Evolutionary conservation across 192 early-diverging fungal species (phyloP).

Genomic region (Coemansia erecta): DNA sequence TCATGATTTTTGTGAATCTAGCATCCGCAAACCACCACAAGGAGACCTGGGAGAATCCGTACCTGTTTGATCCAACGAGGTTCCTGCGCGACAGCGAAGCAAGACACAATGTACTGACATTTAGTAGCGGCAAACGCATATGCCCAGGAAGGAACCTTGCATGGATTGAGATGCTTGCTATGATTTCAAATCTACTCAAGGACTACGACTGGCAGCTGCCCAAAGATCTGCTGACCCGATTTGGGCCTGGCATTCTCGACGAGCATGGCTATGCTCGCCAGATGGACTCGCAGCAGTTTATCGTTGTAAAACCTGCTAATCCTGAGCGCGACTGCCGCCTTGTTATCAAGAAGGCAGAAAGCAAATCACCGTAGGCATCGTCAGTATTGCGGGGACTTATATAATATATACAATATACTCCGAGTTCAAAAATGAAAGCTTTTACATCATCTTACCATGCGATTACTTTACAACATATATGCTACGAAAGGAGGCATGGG

Average conservation of each 20-base stretch:
- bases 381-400: no score
- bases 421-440: no score
- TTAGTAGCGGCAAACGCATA: constrained; percentile 28
- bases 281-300: constrained; percentile 40
- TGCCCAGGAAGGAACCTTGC: constrained; percentile 40
- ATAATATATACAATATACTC: no score
- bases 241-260: constrained; percentile 32
- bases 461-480: no score
- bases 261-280: constrained; percentile 37
- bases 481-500: no score
- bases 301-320: constrained; percentile 33
- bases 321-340: constrained; percentile 32
- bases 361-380: no score
- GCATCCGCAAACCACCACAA: constrained; percentile 32
- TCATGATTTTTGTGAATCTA: constrained; percentile 27
- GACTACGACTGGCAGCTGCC: constrained; percentile 42
- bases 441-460: no score
- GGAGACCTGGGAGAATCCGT: constrained; percentile 20
- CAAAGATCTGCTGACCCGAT: constrained; percentile 21
- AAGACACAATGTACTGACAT: constrained; percentile 26
- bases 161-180: constrained; percentile 31
- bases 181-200: constrained; percentile 35
- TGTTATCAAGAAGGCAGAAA: neutral
- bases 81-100: constrained; percentile 26
- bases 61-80: constrained; percentile 23